Base-by-base conservation (phyloP, 1,284 basidiomycete species). In the Fomitiporia mediterranea region DNA sequence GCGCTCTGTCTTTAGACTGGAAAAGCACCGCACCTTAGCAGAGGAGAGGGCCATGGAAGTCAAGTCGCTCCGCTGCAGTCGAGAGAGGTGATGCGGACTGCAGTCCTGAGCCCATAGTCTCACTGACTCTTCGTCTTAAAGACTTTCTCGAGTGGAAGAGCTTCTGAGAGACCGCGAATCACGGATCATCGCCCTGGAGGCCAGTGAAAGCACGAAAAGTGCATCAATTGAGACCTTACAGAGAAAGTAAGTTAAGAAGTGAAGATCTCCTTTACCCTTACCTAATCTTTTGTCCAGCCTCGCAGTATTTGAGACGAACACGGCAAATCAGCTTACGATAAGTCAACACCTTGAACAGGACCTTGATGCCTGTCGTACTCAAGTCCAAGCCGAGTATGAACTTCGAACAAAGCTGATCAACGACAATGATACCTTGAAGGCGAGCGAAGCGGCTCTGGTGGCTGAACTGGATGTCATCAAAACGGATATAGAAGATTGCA, bases 331-430 rank as follows among this genome's bases (percentile, higher is more conserved):
- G 47, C 4, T n/a, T 19, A 30, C 34, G 15, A 17, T 48, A 25
- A 32, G 17, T 5, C 11, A 37, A 11, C n/a, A 23, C 5, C 47
- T 55, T 19, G 48, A 59, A 42, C 30, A 51, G 7, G 49, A 50
- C 17, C 53, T 59, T 2, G 13, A 15, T 13, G 42, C 37, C 6
- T 39, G 32, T 30, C 53, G 53, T 6, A 17, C 28, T n/a, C 53
- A 39, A 37, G n/a, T 52, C 25, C 38, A 46, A 27, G 60, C 67
- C 48, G 69, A 71, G 56, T 60, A 58, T n/a, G 66, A 67, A 40
- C 61, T 63, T 13, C 52, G 53, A 44, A 60, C 66, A 48, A 34
- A 55, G 25, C 47, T 56, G 7, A 19, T 49, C 1, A 50, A 39
- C 8, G 64, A 69, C 3, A 50, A 60, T 30, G 39, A 56, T 15